Conservation (phyloP, 352 stramenopile genomes). For the Thalassiosira delicatula region DNA sequence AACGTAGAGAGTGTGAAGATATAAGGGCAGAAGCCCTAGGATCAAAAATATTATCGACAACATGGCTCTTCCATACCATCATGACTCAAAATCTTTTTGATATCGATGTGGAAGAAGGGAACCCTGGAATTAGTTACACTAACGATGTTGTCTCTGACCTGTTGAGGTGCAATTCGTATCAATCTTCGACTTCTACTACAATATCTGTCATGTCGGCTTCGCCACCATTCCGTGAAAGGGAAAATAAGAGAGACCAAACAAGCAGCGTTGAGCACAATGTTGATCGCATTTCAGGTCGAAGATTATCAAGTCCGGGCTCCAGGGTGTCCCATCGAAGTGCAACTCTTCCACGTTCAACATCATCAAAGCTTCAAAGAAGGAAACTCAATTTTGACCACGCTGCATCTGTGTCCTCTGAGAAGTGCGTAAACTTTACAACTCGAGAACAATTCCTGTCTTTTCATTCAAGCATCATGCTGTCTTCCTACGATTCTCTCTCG, state of each 20-base stretch:
- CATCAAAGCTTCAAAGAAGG: slow-evolving; percentile 29
- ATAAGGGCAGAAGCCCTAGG: slow-evolving; percentile 12
- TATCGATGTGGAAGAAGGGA: slow-evolving; percentile 38
- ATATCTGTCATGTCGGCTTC: slow-evolving; percentile 25
- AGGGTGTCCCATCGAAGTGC: slow-evolving; percentile 49
- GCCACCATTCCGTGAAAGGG: slow-evolving; percentile 26
- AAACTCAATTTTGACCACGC: slow-evolving; percentile 3
- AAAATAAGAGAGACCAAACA: background rate
- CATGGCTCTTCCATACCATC: slow-evolving; percentile 55
- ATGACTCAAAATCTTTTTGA: slow-evolving; percentile 51
- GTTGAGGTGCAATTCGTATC: slow-evolving; percentile 21
- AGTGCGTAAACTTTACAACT: slow-evolving; percentile 29
- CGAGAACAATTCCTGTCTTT: slow-evolving; percentile 40
- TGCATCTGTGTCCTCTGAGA: background rate
- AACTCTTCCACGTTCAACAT: no score
- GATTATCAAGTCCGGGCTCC: slow-evolving; percentile 33
- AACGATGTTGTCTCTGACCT: slow-evolving; percentile 18
- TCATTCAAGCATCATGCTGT: slow-evolving; percentile 11
- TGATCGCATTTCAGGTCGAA: slow-evolving; percentile 29
- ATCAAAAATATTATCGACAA: slow-evolving; percentile 44
- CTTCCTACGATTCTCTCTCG: slow-evolving; percentile 9
- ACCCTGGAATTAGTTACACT: no score
- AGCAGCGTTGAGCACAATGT: slow-evolving; percentile 9
- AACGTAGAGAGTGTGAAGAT: slow-evolving; percentile 37
- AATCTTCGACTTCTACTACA: slow-evolving; percentile 13